Evolutionary conservation across 2,329 filamentous ascomycete genomes (phyloP), one percentile per base, ranked within the genome.

Genomic region (Fusarium sulawesiense): DNA sequence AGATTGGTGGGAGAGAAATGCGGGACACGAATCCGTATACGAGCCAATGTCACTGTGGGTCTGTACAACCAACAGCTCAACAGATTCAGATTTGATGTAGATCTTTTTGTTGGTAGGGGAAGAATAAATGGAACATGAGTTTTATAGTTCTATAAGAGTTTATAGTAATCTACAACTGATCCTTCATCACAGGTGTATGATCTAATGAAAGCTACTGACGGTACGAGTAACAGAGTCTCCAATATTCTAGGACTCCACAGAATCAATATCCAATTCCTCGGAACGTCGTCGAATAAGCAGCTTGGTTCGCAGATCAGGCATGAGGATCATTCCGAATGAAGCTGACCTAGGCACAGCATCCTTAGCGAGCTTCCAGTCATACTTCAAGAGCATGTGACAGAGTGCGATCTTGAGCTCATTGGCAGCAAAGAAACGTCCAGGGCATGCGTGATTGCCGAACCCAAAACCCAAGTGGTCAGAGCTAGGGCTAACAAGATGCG

Each of bases 341-440:
- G 4, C 7, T 3, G 58, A 4, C 21, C 23, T 47, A 6, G 57
- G 60, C 2, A 55, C 13, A 2, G 14, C 59, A 13, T 57, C 51
- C 1, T 47, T 42, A 12, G 70, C 9, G 7, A 50, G 6, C 32
- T 62, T 62, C 64, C 64, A 63, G 34, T 88, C 86, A 64, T 86
- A 87, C 62, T 86, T 84, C 23, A 84, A 68, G 1, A 87, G 56
- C 40, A 87, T 70, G 61, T 86, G 82, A 4, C 83, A 78, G 4
- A 88, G 60, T 2, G 85, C 76, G 72, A 88, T 83, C 76, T 88
- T 88, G 40, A 86, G 77, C 75, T 86, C 84, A 47, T 84, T 82
- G 0, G 83, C 80, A 0, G 85, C 85, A 66, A 87, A 87, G 76
- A 88, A 88, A 1, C 86, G 80, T 0, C 86, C 86, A 0, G 84